These are phyloP conservation scores for Podospora comata DNA, from an alignment of 495 filamentous ascomycete species.

Conservation along the genomic window DNA sequence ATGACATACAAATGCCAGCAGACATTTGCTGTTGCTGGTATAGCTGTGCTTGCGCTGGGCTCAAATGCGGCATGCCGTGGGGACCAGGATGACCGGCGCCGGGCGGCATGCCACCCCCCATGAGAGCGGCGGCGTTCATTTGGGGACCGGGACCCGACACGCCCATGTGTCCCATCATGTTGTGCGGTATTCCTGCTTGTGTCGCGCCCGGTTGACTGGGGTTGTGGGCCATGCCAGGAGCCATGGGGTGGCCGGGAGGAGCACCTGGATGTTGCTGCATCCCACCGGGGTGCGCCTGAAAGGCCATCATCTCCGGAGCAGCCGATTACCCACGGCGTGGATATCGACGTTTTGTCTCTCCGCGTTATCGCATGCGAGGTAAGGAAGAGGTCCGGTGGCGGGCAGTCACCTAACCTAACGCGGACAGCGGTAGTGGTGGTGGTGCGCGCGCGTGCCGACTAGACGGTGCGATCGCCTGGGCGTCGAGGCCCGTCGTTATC, in stretches of 20 bases:
- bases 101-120: constrained; percentile 78
- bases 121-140: constrained; percentile 71
- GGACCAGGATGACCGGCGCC: constrained; percentile 65
- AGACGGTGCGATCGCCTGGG: constrained; percentile 16
- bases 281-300: constrained; percentile 64
- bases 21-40: constrained; percentile 55
- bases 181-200: constrained; percentile 66
- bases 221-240: constrained; percentile 55
- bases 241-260: constrained; percentile 67
- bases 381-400: constrained; percentile 12
- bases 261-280: constrained; percentile 72
- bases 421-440: not conserved
- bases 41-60: constrained; percentile 62
- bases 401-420: not conserved
- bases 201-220: constrained; percentile 65
- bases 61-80: constrained; percentile 78
- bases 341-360: constrained; percentile 41
- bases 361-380: constrained; percentile 47
- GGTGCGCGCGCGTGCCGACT: constrained; percentile 16
- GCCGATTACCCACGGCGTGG: constrained; percentile 52
- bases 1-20: constrained; percentile 25
- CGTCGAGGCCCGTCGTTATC: constrained; percentile 13
- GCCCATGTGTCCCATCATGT: constrained; percentile 68
- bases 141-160: constrained; percentile 80
- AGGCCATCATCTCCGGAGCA: constrained; percentile 57